Percentiles rank a stretch among this genome's conserved stretches.
phyloP scores from a whole-genome alignment of 2,329 filamentous ascomycete genomes.

The Calycina herbarum region DNA sequence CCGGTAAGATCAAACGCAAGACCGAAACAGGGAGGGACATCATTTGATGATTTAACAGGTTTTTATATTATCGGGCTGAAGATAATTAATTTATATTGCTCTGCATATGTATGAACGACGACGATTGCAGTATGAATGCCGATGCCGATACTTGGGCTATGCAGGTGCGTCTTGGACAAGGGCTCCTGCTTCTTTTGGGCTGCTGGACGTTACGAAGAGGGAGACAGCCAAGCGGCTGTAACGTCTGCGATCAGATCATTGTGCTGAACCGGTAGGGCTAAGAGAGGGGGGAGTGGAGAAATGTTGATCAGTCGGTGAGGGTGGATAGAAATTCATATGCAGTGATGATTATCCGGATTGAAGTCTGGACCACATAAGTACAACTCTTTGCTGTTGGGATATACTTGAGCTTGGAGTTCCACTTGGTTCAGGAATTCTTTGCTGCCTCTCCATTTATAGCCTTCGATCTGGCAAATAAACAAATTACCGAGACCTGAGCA shows the following conservation, averaged over 20 bases:
- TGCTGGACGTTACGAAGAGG: background rate
- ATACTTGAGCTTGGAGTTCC: too few species aligned
- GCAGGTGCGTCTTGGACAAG: background rate
- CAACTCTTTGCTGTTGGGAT: background rate
- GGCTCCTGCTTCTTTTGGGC: background rate
- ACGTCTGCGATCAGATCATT: conserved; percentile 1
- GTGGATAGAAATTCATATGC: background rate
- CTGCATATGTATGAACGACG: background rate
- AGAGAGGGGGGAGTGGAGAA: background rate
- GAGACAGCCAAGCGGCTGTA: background rate
- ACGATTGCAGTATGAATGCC: background rate
- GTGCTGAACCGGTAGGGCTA: background rate
- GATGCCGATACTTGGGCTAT: background rate
- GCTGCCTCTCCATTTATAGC: too few species aligned
- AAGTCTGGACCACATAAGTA: background rate
- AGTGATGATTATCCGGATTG: background rate
- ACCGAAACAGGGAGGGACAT: background rate
- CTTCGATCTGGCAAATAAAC: too few species aligned
- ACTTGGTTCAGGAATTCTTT: too few species aligned
- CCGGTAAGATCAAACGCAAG: background rate
- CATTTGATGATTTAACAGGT: background rate
- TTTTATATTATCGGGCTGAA: background rate
- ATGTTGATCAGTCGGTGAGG: background rate
- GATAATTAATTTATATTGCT: conserved; percentile 4
- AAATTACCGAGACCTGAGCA: background rate